Conservation (phyloP, 2,329 filamentous ascomycete genomes). For the Aspergillus costaricaensis region DNA sequence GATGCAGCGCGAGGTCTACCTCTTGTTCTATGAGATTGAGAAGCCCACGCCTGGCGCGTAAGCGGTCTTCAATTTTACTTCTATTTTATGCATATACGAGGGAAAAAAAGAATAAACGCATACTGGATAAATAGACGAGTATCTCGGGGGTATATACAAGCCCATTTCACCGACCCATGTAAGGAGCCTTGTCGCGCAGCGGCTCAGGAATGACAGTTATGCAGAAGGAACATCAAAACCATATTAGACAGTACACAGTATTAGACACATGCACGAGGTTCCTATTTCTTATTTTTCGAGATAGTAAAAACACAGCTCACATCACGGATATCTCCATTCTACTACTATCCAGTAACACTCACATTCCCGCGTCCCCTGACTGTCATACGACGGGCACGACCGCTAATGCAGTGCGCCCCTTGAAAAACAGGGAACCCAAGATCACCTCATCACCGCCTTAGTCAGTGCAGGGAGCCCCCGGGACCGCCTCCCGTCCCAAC, state of each 20-base stretch:
- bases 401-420: background rate
- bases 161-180: background rate
- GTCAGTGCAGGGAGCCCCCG: background rate
- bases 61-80: background rate
- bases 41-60: slow-evolving; percentile 31
- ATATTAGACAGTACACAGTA: background rate
- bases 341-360: background rate
- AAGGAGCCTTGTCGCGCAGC: background rate
- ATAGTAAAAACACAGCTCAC: no score
- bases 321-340: background rate
- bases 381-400: background rate
- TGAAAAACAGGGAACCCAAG: background rate
- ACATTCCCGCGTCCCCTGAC: background rate
- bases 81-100: background rate
- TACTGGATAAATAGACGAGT: background rate
- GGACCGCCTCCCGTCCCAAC: background rate
- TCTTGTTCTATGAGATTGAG: slow-evolving; percentile 93
- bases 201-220: background rate
- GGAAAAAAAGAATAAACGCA: background rate
- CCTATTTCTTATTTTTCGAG: no score
- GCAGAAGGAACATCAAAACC: background rate
- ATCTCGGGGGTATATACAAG: background rate
- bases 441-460: background rate
- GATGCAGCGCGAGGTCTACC: slow-evolving; percentile 95
- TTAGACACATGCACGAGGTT: background rate